These are phyloP conservation scores for Naganishia sp. DNA, from an alignment of 1,284 basidiomycete species.

Conservation along the genomic window DNA sequence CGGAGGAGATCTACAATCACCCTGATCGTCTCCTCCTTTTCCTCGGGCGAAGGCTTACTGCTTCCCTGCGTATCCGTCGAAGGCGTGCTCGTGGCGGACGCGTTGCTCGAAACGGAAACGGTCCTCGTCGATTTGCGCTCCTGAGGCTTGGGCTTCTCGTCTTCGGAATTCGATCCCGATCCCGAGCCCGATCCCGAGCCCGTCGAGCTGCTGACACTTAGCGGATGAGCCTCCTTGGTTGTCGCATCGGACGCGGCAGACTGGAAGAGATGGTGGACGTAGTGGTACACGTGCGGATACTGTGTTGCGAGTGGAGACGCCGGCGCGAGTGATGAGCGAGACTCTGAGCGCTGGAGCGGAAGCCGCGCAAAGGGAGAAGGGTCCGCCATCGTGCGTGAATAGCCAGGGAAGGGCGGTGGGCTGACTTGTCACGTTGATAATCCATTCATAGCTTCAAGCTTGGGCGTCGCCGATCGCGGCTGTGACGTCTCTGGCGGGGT, in stretches of 20 bases:
- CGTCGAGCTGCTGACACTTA: constrained; percentile 13
- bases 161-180: constrained; percentile 9
- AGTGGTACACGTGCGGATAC: constrained; percentile 34
- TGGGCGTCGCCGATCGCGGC: background rate
- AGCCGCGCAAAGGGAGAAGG: constrained; percentile 19
- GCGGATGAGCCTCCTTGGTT: constrained; percentile 12
- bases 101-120: constrained; percentile 12
- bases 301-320: constrained; percentile 20
- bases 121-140: background rate
- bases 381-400: background rate
- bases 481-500: constrained; percentile 2
- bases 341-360: constrained; percentile 16
- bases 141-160: constrained; percentile 2
- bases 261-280: constrained; percentile 28
- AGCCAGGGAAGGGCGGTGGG: background rate
- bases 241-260: background rate
- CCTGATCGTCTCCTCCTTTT: constrained; percentile 61
- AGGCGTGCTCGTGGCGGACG: constrained; percentile 5
- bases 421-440: background rate
- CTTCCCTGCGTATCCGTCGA: background rate
- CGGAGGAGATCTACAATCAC: constrained; percentile 70
- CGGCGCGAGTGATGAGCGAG: constrained; percentile 9
- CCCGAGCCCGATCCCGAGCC: constrained; percentile 15
- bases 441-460: background rate
- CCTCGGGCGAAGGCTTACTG: constrained; percentile 25